Conservation (phyloP, 768 basidiomycete genomes). For the Podaxis sp. region DNA sequence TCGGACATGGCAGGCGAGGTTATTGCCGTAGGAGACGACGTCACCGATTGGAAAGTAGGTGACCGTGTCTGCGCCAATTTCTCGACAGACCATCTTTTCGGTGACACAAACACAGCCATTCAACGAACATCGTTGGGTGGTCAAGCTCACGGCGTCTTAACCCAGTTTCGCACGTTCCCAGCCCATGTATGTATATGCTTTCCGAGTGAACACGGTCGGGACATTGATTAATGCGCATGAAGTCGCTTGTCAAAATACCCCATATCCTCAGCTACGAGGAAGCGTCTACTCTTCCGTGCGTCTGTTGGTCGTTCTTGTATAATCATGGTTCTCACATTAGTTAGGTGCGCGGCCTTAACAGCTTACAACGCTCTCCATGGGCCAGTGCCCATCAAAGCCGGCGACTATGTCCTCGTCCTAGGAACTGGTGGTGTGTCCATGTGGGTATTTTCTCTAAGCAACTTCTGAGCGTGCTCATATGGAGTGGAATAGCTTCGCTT, state of each 20-base stretch:
- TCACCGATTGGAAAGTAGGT: conserved; percentile 48
- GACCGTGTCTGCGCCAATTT: conserved; percentile 60
- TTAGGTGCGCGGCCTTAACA: conserved; percentile 55
- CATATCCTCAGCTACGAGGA: conserved; percentile 41
- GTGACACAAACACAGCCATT: conserved; percentile 35
- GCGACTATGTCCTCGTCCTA: conserved; percentile 54
- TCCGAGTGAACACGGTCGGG: neutral
- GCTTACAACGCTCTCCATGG: conserved; percentile 61
- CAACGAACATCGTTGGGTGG: conserved; percentile 42
- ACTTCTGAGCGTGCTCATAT: conserved; percentile 10
- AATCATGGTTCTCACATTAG: conserved; percentile 12
- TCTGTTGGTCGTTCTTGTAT: too few species aligned
- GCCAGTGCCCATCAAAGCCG: conserved; percentile 47
- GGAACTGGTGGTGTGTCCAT: conserved; percentile 60
- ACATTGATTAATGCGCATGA: neutral
- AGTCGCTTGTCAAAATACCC: conserved; percentile 53
- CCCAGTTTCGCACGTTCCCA: conserved; percentile 47
- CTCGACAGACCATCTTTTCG: conserved; percentile 43
- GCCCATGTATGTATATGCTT: conserved; percentile 10
- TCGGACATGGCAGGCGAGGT: conserved; percentile 64
- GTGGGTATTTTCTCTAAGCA: conserved; percentile 25
- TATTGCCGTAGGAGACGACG: conserved; percentile 41
- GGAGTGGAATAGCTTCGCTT: conserved; percentile 39
- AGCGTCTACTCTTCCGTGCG: conserved; percentile 11
- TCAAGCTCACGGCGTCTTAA: conserved; percentile 48